Conservation (phyloP, 208 protist genomes). For the Acanthamoeba healyi region DNA sequence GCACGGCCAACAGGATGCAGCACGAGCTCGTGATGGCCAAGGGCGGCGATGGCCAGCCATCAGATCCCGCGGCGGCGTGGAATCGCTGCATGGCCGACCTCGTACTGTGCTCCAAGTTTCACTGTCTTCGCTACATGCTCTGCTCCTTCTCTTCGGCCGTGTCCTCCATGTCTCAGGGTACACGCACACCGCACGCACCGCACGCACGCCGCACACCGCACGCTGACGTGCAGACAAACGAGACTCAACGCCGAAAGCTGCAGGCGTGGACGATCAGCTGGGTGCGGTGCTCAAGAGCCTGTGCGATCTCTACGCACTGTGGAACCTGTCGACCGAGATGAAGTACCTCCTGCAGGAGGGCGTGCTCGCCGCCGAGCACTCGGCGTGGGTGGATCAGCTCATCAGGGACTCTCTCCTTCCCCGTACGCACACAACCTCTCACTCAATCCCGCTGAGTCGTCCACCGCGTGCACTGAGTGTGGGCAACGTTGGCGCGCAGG, state of each 20-base stretch:
- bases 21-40: background rate
- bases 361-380: background rate
- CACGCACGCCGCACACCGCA: background rate
- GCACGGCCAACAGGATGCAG: constrained; percentile 39
- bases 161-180: background rate
- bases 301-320: constrained; percentile 21
- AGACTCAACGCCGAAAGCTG: too few species aligned
- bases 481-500: background rate
- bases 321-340: constrained; percentile 3
- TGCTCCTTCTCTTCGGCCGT: constrained; percentile 4
- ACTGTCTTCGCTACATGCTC: constrained; percentile 42
- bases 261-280: background rate
- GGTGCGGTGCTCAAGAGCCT: background rate
- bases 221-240: too few species aligned
- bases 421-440: background rate
- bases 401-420: constrained; percentile 1
- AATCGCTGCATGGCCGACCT: constrained; percentile 43
- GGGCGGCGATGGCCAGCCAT: background rate
- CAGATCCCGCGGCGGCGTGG: constrained; percentile 6
- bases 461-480: too few species aligned
- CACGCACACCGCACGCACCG: background rate
- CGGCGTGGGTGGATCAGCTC: constrained; percentile 1
- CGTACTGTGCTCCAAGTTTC: constrained; percentile 60
- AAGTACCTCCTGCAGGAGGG: constrained; percentile 51
- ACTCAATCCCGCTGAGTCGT: too few species aligned